Conservation (phyloP, 2,329 filamentous ascomycete species). For the Chaetomium sp. region DNA sequence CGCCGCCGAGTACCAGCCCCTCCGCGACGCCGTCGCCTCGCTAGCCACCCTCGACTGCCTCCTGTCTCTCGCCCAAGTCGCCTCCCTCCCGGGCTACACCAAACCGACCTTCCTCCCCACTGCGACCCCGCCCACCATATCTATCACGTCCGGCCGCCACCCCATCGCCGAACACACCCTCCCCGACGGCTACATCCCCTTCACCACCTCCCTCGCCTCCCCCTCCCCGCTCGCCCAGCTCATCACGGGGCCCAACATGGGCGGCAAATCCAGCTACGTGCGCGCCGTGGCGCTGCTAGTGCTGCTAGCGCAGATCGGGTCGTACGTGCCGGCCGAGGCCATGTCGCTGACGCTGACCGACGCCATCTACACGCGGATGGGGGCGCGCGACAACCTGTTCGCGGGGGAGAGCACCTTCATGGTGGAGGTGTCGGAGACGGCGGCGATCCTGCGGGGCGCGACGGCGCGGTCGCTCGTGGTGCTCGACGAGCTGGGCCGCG, state of each 20-base stretch:
- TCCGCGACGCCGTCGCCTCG: slow-evolving; percentile 84
- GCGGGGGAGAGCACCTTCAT: slow-evolving; percentile 95
- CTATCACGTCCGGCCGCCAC: slow-evolving; percentile 76
- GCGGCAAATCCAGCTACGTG: slow-evolving; percentile 97
- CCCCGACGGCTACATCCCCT: slow-evolving; percentile 86
- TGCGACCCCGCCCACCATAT: slow-evolving; percentile 66
- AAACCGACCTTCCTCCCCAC: slow-evolving; percentile 70
- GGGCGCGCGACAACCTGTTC: slow-evolving; percentile 94
- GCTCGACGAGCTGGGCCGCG: slow-evolving; percentile 90
- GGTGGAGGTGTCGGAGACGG: slow-evolving; percentile 94
- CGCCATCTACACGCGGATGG: slow-evolving; percentile 93
- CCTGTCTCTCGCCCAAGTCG: slow-evolving; percentile 80
- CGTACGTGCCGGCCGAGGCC: slow-evolving; percentile 81
- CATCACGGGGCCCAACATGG: slow-evolving; percentile 98
- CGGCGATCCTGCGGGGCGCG: slow-evolving; percentile 85
- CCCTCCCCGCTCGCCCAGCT: slow-evolving; percentile 72
- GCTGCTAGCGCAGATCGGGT: slow-evolving; percentile 93
- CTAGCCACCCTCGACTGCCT: slow-evolving; percentile 89
- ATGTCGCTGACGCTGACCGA: slow-evolving; percentile 81
- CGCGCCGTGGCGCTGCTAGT: slow-evolving; percentile 87
- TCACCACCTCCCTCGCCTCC: slow-evolving; percentile 73
- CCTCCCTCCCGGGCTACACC: slow-evolving; percentile 82
- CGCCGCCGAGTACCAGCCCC: slow-evolving; percentile 79
- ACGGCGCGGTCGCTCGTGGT: slow-evolving; percentile 84
- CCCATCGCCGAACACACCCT: slow-evolving; percentile 95